phyloP scores from a whole-genome alignment of 2,329 filamentous ascomycete species.

The Aspergillus pseudoterreus region DNA sequence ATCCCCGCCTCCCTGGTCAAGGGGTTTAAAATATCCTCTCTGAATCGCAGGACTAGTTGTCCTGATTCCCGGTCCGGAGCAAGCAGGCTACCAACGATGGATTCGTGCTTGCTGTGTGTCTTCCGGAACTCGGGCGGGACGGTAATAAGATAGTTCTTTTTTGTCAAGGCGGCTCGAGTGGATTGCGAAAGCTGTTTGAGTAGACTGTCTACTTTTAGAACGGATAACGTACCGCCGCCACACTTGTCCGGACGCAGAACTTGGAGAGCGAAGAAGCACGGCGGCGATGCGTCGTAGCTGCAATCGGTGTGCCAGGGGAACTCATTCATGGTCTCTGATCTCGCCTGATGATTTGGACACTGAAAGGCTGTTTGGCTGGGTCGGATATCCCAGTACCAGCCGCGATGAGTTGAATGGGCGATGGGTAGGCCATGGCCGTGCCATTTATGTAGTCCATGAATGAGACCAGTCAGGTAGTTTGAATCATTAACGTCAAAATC shows the following conservation, averaged over 20 bases:
- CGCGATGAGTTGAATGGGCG: conserved; percentile 39
- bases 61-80: too few species aligned
- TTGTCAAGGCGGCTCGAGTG: not conserved
- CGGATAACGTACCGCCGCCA: conserved; percentile 42
- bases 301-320: conserved; percentile 48
- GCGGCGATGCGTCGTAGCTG: conserved; percentile 39
- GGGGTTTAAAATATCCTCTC: too few species aligned
- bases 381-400: conserved; percentile 47
- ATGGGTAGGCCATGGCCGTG: conserved; percentile 39
- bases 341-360: conserved; percentile 31
- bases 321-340: conserved; percentile 42
- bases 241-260: conserved; percentile 39
- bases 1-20: too few species aligned
- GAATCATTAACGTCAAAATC: too few species aligned
- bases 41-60: too few species aligned
- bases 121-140: conserved; percentile 35
- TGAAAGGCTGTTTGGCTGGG: conserved; percentile 27
- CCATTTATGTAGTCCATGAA: conserved; percentile 32
- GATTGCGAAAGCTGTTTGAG: conserved; percentile 14
- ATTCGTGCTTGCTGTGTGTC: too few species aligned
- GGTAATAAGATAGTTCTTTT: conserved; percentile 30
- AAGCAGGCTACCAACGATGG: too few species aligned
- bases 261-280: conserved; percentile 42
- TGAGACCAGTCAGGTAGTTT: too few species aligned
- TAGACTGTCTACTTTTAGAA: conserved; percentile 33